Base-by-base conservation (phyloP, 1,284 basidiomycete species). In the Trichosporon faecale region DNA sequence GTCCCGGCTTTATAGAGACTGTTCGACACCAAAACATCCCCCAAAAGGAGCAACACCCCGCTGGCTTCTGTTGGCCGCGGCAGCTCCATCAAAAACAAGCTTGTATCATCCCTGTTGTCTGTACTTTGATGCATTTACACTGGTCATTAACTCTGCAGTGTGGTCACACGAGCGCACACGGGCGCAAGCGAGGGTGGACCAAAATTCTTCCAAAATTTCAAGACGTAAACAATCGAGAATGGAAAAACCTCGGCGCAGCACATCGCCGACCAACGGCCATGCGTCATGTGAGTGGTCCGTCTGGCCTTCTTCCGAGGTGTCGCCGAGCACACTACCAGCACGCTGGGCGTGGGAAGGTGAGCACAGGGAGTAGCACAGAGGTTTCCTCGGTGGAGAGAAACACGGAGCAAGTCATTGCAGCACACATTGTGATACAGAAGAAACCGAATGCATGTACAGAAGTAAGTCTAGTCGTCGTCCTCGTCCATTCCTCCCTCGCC, bases 401-500 rank as follows among this genome's bases (percentile, higher is more conserved):
- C n/a, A n/a, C n/a, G n/a, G n/a, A n/a, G n/a, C n/a, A n/a, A n/a
- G n/a, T n/a, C n/a, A n/a, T n/a, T n/a, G n/a, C n/a, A 9, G 9
- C 31, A 33, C 31, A 33, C 31, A 12, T 37, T 37, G 35, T 37
- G 57, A 61, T 61, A 61, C 57, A 61, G 44, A 64, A 65, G 63
- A 44, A 46, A n/a, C 23, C 69, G 40, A 67, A 72, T 76, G 73
- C 73, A 75, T 73, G 70, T 75, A 65, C 65, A 69, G 65, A 66
- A 33, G 21, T 16, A 61, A 33, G 27, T 68, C 72, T 76, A 77
- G 71, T 79, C 77, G 71, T 78, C 73, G 60, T 79, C 79, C 73
- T 78, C 73, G 60, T 79, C 79, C 79, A 80, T 80, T 21, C 66
- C 71, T 46, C 63, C 68, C 29, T 68, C 76, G 61, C 75, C 75